Evolutionary conservation across 768 basidiomycete genomes (phyloP).

Genomic region (Mycena floridula): DNA sequence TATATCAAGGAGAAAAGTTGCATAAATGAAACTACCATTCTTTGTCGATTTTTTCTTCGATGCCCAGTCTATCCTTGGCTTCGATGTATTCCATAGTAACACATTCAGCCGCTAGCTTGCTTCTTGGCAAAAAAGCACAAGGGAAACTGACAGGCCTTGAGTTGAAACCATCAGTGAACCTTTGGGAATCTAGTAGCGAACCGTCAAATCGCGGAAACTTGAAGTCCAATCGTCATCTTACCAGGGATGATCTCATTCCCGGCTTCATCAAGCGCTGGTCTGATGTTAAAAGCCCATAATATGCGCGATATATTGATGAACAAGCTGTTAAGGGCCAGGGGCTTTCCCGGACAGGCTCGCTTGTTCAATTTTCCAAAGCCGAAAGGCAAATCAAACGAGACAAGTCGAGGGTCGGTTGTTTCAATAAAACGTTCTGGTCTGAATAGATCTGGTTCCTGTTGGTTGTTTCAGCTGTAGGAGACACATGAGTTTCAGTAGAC

Average conservation of each 20-base stretch:
- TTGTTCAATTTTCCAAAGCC: slow-evolving; percentile 37
- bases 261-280: slow-evolving; percentile 12
- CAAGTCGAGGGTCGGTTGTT: slow-evolving; percentile 19
- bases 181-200: slow-evolving; percentile 16
- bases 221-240: no score
- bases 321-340: slow-evolving; percentile 26
- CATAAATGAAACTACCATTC: no score
- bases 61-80: no score
- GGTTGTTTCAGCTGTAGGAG: no score
- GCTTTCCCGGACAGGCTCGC: slow-evolving; percentile 32
- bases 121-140: slow-evolving; percentile 22
- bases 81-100: no score
- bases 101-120: no score
- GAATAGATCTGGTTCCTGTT: slow-evolving; percentile 28
- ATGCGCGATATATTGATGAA: slow-evolving; percentile 30
- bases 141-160: slow-evolving; percentile 25
- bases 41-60: no score
- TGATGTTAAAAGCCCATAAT: slow-evolving; percentile 29
- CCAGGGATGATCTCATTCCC: slow-evolving; percentile 10
- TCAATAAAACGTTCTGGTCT: slow-evolving; percentile 34
- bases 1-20: no score
- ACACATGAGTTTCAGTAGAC: no score
- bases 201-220: no score
- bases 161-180: slow-evolving; percentile 29
- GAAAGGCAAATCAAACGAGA: slow-evolving; percentile 29